phyloP scores from a whole-genome alignment of 2,329 filamentous ascomycete species.

The Colletotrichum orbiculare region DNA sequence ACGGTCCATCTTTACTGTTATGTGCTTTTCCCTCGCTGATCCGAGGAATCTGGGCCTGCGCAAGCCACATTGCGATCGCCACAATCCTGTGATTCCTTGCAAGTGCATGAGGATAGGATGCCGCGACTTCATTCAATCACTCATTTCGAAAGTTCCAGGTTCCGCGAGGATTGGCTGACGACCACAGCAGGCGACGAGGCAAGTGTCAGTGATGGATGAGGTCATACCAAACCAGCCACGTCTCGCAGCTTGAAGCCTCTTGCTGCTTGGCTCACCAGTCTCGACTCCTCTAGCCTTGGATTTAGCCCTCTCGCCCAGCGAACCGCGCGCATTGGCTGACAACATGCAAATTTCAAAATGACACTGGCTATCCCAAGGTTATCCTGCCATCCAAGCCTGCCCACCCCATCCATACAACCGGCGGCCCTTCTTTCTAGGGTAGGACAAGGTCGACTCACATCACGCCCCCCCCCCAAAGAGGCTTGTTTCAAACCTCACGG shows the following conservation, averaged over 20 bases:
- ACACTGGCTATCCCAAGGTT: no score
- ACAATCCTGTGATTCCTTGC: slow-evolving; percentile 15
- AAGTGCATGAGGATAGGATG: slow-evolving; percentile 10
- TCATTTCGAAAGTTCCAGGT: neutral
- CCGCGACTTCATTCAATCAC: slow-evolving; percentile 18
- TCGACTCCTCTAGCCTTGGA: slow-evolving; percentile 3
- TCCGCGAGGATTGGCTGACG: neutral
- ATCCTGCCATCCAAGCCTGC: no score
- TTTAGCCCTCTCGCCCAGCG: slow-evolving; percentile 4
- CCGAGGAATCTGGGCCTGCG: slow-evolving; percentile 12
- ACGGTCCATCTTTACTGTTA: slow-evolving; percentile 10
- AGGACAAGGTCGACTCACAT: slow-evolving; percentile 4
- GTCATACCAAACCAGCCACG: neutral
- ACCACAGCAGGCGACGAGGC: neutral
- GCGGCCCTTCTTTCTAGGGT: neutral
- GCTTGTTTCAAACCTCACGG: slow-evolving; percentile 34
- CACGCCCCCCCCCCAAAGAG: slow-evolving; percentile 20
- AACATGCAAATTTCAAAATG: slow-evolving; percentile 4
- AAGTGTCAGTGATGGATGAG: slow-evolving; percentile 6
- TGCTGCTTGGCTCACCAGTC: neutral
- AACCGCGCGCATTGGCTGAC: slow-evolving; percentile 25
- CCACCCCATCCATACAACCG: neutral
- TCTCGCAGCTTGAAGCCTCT: neutral
- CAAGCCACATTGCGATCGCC: slow-evolving; percentile 34
- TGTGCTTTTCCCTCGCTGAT: slow-evolving; percentile 9